These are phyloP conservation scores for Fomitiporia mediterranea DNA, from an alignment of 1,284 basidiomycete genomes.

Conservation along the genomic window DNA sequence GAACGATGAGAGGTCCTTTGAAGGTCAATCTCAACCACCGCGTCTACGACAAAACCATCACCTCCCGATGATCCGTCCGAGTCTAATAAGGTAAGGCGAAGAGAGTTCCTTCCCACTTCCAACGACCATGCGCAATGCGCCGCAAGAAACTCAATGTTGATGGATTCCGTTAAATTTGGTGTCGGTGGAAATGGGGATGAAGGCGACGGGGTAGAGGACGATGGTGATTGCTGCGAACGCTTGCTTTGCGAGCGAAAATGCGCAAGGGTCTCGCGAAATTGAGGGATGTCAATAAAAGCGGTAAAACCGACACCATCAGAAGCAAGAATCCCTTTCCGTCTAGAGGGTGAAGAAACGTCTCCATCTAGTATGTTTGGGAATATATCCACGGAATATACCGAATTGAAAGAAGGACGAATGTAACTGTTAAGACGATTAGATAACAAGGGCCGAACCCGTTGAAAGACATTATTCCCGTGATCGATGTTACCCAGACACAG, in stretches of 20 bases:
- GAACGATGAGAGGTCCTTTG: no score
- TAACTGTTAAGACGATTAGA: not conserved
- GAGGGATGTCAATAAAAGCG: not conserved
- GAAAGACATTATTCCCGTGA: not conserved
- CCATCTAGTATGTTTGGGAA: not conserved
- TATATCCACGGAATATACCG: not conserved
- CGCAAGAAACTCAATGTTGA: not conserved
- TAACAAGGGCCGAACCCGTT: not conserved
- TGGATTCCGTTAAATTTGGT: not conserved
- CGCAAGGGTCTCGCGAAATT: not conserved
- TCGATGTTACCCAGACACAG: not conserved
- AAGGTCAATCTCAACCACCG: not conserved
- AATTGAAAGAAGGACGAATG: not conserved
- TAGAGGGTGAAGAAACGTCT: not conserved
- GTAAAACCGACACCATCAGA: not conserved
- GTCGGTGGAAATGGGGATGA: not conserved
- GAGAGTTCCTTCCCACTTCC: slow-evolving; percentile 1
- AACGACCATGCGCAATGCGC: slow-evolving; percentile 1
- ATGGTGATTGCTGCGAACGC: not conserved
- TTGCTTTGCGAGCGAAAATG: not conserved
- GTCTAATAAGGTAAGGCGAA: not conserved
- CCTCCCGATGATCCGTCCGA: not conserved
- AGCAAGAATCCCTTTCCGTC: not conserved
- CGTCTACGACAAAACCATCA: not conserved
- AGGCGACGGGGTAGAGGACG: not conserved